Conservation (phyloP, 2,329 filamentous ascomycete genomes). For the Trichoderma asperellum region DNA sequence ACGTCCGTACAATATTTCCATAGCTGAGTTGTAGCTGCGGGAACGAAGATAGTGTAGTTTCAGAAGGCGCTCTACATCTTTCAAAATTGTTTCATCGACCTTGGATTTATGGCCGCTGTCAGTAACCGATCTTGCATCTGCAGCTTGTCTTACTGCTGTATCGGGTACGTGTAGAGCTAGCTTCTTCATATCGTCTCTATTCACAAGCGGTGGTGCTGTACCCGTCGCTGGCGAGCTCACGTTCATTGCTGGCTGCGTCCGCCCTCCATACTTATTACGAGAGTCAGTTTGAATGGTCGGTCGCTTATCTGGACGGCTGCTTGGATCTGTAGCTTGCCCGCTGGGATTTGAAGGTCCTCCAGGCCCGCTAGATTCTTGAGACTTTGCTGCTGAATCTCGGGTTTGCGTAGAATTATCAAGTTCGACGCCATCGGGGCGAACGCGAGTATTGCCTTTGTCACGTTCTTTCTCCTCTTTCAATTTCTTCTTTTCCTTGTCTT, state of each 20-base stretch:
- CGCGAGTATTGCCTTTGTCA: constrained; percentile 7
- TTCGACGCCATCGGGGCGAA: constrained; percentile 10
- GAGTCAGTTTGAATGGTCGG: constrained; percentile 5
- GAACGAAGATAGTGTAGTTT: constrained; percentile 37
- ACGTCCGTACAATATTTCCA: constrained; percentile 37
- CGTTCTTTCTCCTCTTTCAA: constrained; percentile 26
- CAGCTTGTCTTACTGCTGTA: background rate
- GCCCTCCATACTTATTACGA: constrained; percentile 22
- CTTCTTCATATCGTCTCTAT: constrained; percentile 22
- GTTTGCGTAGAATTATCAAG: background rate
- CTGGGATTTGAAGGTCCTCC: background rate
- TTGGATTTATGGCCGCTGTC: constrained; percentile 27
- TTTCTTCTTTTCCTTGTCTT: constrained; percentile 23
- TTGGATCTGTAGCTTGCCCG: background rate
- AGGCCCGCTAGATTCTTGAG: background rate
- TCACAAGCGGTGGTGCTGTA: background rate
- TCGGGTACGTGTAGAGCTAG: background rate
- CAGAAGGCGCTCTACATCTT: constrained; percentile 29
- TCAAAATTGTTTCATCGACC: constrained; percentile 25
- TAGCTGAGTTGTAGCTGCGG: constrained; percentile 32
- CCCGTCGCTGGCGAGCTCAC: constrained; percentile 8
- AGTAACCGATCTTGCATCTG: constrained; percentile 21
- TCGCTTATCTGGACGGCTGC: constrained; percentile 14
- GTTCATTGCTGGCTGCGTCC: background rate
- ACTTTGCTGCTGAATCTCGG: background rate